Conservation (phyloP, 306 rosid species). For the Glycine latifolia region DNA sequence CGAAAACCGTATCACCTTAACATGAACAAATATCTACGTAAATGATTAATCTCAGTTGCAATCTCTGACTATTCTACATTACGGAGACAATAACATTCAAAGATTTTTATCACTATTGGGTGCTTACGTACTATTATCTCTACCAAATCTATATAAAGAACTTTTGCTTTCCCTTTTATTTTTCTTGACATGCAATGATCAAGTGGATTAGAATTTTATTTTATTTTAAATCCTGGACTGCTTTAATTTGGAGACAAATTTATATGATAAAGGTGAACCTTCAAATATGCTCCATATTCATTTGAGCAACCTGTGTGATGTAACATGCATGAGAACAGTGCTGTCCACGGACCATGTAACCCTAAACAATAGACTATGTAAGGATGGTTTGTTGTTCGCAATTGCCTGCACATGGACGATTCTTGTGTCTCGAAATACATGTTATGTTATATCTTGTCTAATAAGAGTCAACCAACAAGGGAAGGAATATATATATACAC, state of each 20-base stretch:
- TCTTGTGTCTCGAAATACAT: background rate
- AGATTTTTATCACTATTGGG: background rate
- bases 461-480: background rate
- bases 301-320: constrained; percentile 7
- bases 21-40: background rate
- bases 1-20: background rate
- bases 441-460: background rate
- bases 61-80: background rate
- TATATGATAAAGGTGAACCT: constrained; percentile 24
- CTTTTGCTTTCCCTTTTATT: background rate
- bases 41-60: constrained; percentile 1
- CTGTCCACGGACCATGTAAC: constrained; percentile 27
- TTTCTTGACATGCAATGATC: background rate
- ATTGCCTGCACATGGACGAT: background rate
- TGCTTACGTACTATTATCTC: background rate
- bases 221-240: background rate
- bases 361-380: constrained; percentile 41
- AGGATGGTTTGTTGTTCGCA: background rate
- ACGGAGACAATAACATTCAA: background rate
- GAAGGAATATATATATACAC: no score
- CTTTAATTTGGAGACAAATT: constrained; percentile 6
- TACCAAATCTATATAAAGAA: background rate
- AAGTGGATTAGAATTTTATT: background rate
- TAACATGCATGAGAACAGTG: background rate
- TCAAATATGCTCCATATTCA: constrained; percentile 16